Evolutionary conservation across 2,329 filamentous ascomycete genomes (phyloP).

Genomic region (Paramyrothecium sp.): DNA sequence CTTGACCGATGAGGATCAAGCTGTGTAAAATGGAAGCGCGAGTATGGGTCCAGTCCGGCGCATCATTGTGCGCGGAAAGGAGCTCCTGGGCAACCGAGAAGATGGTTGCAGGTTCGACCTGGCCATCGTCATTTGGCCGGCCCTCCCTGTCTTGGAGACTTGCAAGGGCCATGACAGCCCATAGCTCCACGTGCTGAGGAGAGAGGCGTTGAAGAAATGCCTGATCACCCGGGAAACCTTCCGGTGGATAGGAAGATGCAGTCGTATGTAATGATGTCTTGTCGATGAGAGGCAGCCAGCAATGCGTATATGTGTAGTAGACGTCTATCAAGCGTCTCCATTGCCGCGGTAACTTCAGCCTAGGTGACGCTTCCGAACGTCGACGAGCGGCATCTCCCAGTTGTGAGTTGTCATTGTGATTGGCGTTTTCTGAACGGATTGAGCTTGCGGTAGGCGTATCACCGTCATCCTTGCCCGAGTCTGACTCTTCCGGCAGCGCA

Average conservation of each 20-base stretch:
- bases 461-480: slow-evolving; percentile 22
- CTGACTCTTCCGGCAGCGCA: slow-evolving; percentile 31
- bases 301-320: slow-evolving; percentile 74
- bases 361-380: slow-evolving; percentile 5
- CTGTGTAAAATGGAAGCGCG: slow-evolving; percentile 52
- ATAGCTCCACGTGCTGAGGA: slow-evolving; percentile 52
- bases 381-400: background rate
- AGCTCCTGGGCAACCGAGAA: slow-evolving; percentile 49
- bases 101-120: slow-evolving; percentile 31
- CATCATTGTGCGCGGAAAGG: slow-evolving; percentile 38
- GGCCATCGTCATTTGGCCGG: background rate
- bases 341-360: slow-evolving; percentile 44
- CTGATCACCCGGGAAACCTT: slow-evolving; percentile 26
- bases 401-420: background rate
- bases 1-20: slow-evolving; percentile 60
- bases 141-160: slow-evolving; percentile 47
- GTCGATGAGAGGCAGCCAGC: slow-evolving; percentile 73
- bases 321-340: slow-evolving; percentile 65
- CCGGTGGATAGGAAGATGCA: slow-evolving; percentile 39
- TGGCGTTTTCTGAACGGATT: background rate
- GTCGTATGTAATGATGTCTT: slow-evolving; percentile 58
- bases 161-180: slow-evolving; percentile 58
- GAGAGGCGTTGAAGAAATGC: slow-evolving; percentile 28
- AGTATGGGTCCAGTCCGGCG: slow-evolving; percentile 38
- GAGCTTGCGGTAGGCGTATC: slow-evolving; percentile 13